phyloP scores from a whole-genome alignment of 805 yeast genomes.

The Wickerhamiella spandovensis region DNA sequence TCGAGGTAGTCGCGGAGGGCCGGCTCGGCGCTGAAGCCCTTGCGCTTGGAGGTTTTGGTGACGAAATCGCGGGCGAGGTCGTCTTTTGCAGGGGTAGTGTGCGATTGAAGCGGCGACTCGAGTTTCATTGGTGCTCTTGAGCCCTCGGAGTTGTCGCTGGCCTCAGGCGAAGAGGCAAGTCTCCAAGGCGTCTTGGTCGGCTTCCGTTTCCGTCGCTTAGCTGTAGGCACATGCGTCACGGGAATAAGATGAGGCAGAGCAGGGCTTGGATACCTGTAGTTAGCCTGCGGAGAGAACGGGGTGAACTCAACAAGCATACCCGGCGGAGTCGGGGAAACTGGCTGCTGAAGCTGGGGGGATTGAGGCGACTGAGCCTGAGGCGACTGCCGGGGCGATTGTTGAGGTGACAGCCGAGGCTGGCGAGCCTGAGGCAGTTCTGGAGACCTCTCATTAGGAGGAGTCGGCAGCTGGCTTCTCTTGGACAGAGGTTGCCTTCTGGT shows the following conservation, averaged over 20 bases:
- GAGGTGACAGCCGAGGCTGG: too few species aligned
- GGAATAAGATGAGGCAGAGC: neutral
- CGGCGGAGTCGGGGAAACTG: neutral
- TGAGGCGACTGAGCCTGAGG: neutral
- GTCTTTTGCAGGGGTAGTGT: too few species aligned
- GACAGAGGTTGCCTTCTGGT: neutral
- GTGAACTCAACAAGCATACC: neutral
- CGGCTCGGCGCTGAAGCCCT: conserved; percentile 70
- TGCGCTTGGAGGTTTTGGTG: conserved; percentile 75
- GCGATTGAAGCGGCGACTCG: too few species aligned
- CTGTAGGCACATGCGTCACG: neutral
- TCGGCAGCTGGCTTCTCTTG: neutral
- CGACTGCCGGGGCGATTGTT: too few species aligned
- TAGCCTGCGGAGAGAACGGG: neutral
- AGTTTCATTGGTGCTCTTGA: neutral
- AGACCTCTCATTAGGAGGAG: neutral
- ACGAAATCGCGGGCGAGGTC: conserved; percentile 81
- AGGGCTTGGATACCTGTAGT: too few species aligned
- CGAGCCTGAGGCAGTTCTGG: too few species aligned
- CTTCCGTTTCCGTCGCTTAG: neutral
- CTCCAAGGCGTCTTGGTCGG: neutral
- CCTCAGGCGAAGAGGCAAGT: neutral
- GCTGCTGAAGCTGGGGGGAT: neutral
- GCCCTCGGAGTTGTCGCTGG: neutral
- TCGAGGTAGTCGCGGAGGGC: conserved; percentile 55